A percentile compares a stretch with the other conserved stretches of the same genome.
Conservation (phyloP, 768 basidiomycete genomes). For the Tylopilus balloui region DNA sequence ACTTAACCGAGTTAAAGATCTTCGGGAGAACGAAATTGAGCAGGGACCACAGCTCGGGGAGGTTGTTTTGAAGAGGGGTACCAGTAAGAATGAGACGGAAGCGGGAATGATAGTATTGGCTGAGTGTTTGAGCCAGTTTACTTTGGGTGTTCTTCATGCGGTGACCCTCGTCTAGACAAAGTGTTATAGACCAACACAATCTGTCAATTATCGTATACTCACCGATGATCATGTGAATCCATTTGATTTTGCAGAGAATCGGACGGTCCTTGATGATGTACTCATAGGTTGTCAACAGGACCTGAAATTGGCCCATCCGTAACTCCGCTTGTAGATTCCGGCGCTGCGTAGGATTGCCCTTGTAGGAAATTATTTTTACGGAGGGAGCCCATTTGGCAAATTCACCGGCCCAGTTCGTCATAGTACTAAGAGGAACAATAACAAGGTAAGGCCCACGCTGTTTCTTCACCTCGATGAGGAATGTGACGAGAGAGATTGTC, state of each 20-base stretch:
- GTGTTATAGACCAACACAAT: constrained; percentile 2
- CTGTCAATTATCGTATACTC: constrained; percentile 12
- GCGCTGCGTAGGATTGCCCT: constrained; percentile 84
- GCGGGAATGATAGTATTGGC: constrained; percentile 87
- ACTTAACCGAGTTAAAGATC: constrained; percentile 98
- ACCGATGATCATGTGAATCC: constrained; percentile 98
- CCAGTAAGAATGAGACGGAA: constrained; percentile 94
- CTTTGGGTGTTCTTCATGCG: constrained; percentile 96
- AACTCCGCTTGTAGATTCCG: constrained; percentile 74
- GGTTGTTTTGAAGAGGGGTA: constrained; percentile 94
- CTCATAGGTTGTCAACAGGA: constrained; percentile 91
- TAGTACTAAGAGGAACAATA: constrained; percentile 91
- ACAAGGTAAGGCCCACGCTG: constrained; percentile 95
- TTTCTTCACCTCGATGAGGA: constrained; percentile 86
- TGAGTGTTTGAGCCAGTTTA: constrained; percentile 86
- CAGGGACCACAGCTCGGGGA: constrained; percentile 92
- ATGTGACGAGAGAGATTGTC: constrained; percentile 91
- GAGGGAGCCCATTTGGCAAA: constrained; percentile 95
- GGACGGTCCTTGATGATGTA: constrained; percentile 98
- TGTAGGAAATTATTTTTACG: constrained; percentile 79
- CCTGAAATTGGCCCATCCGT: constrained; percentile 81
- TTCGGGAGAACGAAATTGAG: constrained; percentile 94
- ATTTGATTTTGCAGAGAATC: constrained; percentile 82
- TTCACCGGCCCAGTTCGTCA: constrained; percentile 97
- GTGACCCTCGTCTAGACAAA: constrained; percentile 78